These are phyloP conservation scores for Fonsecaea pedrosoi DNA, from an alignment of 2,329 filamentous ascomycete genomes.

Conservation along the genomic window DNA sequence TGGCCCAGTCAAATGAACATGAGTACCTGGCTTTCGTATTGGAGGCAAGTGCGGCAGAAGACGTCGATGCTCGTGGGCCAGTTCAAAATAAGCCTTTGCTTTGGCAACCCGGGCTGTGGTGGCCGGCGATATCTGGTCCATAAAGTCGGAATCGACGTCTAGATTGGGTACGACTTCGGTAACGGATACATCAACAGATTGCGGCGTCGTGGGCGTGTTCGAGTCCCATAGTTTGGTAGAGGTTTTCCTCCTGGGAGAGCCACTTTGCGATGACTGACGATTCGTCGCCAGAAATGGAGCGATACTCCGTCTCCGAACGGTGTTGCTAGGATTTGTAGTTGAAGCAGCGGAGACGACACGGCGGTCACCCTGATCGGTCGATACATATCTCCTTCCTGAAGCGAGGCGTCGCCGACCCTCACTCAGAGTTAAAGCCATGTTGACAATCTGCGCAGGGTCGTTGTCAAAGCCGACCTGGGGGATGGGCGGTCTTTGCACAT, in stretches of 20 bases:
- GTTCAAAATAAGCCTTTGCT: constrained; percentile 82
- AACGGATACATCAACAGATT: constrained; percentile 25
- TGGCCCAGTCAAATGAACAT: constrained; percentile 39
- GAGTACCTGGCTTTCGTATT: constrained; percentile 51
- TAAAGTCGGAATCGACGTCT: constrained; percentile 45
- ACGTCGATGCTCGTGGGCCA: constrained; percentile 82
- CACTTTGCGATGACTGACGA: constrained; percentile 29
- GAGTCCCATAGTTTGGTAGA: constrained; percentile 40
- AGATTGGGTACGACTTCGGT: constrained; percentile 40
- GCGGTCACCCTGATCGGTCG: constrained; percentile 41
- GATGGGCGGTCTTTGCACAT: constrained; percentile 15
- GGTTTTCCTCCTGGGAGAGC: constrained; percentile 40
- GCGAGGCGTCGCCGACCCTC: constrained; percentile 74
- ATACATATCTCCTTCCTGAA: constrained; percentile 54
- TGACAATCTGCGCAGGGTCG: constrained; percentile 88
- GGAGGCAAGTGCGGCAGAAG: constrained; percentile 81
- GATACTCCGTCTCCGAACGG: constrained; percentile 28
- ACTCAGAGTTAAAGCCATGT: constrained; percentile 86
- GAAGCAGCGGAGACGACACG: constrained; percentile 33
- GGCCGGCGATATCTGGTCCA: constrained; percentile 71
- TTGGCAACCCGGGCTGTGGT: constrained; percentile 84
- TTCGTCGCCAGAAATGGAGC: constrained; percentile 34
- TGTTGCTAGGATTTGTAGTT: constrained; percentile 23
- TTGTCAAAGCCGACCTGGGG: constrained; percentile 61
- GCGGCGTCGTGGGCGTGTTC: constrained; percentile 27